Evolutionary conservation across 1,284 basidiomycete species (phyloP).

Genomic region (Stereum hirsutum): DNA sequence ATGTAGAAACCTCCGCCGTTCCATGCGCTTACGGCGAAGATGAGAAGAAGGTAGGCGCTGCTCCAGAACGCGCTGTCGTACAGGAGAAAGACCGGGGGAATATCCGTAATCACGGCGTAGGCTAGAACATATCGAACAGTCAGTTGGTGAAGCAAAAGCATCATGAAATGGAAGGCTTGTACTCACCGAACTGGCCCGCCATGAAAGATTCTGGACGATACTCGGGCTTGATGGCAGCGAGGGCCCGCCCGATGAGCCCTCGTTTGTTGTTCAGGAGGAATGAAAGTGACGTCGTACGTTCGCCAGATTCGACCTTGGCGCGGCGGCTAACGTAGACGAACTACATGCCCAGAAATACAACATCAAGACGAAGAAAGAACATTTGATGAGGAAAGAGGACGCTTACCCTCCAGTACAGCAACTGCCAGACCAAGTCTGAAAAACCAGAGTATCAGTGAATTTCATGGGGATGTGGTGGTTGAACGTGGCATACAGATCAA

Average conservation of each 20-base stretch:
- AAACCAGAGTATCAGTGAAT: slow-evolving; percentile 7
- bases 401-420: slow-evolving; percentile 79
- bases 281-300: slow-evolving; percentile 79
- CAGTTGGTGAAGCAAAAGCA: background rate
- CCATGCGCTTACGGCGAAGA: slow-evolving; percentile 81
- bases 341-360: slow-evolving; percentile 32
- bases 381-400: background rate
- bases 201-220: slow-evolving; percentile 75
- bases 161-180: background rate
- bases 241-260: slow-evolving; percentile 65
- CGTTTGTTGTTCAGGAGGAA: slow-evolving; percentile 82
- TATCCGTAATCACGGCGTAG: slow-evolving; percentile 79
- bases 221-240: slow-evolving; percentile 49
- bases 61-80: slow-evolving; percentile 74
- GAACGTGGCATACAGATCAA: slow-evolving; percentile 52
- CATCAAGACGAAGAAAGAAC: too few relatives aligned
- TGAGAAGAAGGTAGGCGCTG: slow-evolving; percentile 64
- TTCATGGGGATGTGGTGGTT: slow-evolving; percentile 1
- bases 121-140: slow-evolving; percentile 30
- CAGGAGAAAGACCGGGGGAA: slow-evolving; percentile 77
- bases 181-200: slow-evolving; percentile 72
- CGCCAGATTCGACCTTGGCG: slow-evolving; percentile 80
- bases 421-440: slow-evolving; percentile 81
- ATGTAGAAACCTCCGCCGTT: slow-evolving; percentile 86
- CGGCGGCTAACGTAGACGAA: slow-evolving; percentile 80